These are phyloP conservation scores for Wickerhamiella hasegawae DNA, from an alignment of 805 yeast species.

Conservation along the genomic window DNA sequence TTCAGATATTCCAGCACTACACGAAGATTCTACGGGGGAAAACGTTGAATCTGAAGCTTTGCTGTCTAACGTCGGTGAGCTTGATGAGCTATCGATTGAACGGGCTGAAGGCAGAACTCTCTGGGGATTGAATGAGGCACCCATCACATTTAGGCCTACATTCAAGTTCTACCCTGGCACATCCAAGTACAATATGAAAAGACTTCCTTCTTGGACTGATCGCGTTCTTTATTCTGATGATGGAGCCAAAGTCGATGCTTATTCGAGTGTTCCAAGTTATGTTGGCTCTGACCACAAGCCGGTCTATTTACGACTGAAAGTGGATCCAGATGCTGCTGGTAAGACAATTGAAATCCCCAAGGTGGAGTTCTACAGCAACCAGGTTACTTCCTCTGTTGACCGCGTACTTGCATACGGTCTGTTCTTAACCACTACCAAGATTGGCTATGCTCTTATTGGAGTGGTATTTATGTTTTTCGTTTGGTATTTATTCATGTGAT, in stretches of 20 bases:
- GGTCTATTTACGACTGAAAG: constrained; percentile 36
- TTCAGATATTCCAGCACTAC: constrained; percentile 9
- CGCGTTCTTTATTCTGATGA: constrained; percentile 48
- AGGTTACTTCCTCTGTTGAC: not conserved
- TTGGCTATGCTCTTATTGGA: constrained; percentile 3
- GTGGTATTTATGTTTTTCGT: too few species aligned
- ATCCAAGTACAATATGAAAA: constrained; percentile 34
- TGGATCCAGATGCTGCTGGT: constrained; percentile 23
- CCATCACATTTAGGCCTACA: constrained; percentile 60
- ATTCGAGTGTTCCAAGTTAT: constrained; percentile 33
- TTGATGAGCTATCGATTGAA: constrained; percentile 37
- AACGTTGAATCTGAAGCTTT: not conserved
- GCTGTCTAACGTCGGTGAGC: not conserved
- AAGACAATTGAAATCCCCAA: not conserved
- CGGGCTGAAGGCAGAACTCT: constrained; percentile 32
- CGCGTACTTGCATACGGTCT: not conserved
- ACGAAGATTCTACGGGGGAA: not conserved
- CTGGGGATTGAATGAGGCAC: constrained; percentile 48
- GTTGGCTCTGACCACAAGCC: constrained; percentile 69
- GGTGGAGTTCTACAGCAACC: not conserved
- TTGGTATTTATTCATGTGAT: too few species aligned
- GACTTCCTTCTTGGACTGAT: constrained; percentile 87
- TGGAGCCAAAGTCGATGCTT: constrained; percentile 25
- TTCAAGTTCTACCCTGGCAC: constrained; percentile 48
- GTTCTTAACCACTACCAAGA: constrained; percentile 3